These are phyloP conservation scores for Fusarium cyanostomum DNA, from an alignment of 2,329 filamentous ascomycete genomes.

Conservation along the genomic window DNA sequence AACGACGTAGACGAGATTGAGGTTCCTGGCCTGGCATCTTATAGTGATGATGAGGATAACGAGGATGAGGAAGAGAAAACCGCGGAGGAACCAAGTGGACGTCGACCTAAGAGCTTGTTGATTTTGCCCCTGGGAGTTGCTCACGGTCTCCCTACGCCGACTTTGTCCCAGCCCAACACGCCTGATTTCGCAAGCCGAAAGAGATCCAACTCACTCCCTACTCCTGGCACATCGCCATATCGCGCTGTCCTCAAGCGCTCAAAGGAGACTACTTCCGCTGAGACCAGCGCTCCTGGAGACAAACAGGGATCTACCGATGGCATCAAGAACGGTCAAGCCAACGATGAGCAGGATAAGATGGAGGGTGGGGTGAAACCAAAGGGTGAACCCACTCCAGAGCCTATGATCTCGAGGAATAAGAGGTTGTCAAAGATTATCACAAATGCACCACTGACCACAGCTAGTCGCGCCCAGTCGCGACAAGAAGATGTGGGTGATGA, in stretches of 20 bases:
- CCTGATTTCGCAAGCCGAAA: conserved; percentile 50
- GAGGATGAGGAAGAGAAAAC: conserved; percentile 48
- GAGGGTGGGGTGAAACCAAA: conserved; percentile 12
- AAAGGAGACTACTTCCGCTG: conserved; percentile 14
- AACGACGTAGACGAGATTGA: conserved; percentile 84
- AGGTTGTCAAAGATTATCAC: conserved; percentile 41
- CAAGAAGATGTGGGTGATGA: conserved; percentile 50
- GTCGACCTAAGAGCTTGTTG: conserved; percentile 59
- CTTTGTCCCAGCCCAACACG: conserved; percentile 48
- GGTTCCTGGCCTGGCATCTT: conserved; percentile 72
- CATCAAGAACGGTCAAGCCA: conserved; percentile 12
- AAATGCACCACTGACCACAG: conserved; percentile 6
- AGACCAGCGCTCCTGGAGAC: conserved; percentile 7
- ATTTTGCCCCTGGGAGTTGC: conserved; percentile 36
- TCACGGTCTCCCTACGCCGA: conserved; percentile 46
- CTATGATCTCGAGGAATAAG: conserved; percentile 28
- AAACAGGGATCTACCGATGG: conserved; percentile 8
- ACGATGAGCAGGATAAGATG: conserved; percentile 3
- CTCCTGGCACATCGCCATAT: conserved; percentile 39
- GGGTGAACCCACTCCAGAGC: conserved; percentile 15
- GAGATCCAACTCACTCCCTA: conserved; percentile 43
- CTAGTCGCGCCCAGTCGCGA: conserved; percentile 24
- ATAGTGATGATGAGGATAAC: conserved; percentile 70
- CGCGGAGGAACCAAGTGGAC: conserved; percentile 41
- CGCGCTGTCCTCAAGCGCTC: conserved; percentile 16